Conservation (phyloP, 495 filamentous ascomycete genomes). For the Collariella sp. region DNA sequence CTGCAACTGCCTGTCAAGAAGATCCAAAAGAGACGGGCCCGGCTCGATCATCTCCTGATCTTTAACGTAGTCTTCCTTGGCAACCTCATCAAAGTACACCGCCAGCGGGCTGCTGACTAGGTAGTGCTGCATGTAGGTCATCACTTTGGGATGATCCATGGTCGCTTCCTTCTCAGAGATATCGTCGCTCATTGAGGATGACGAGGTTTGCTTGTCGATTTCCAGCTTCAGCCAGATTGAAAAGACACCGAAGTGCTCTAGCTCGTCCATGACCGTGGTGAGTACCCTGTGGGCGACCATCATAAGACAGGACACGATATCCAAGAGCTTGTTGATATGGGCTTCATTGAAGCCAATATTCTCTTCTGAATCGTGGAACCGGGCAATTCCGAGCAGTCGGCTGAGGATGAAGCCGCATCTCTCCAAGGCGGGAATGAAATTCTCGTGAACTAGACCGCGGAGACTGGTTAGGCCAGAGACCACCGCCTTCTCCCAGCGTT, state of each 20-base stretch:
- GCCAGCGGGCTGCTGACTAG: slow-evolving; percentile 40
- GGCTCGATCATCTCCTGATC: slow-evolving; percentile 29
- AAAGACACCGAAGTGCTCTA: slow-evolving; percentile 69
- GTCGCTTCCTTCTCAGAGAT: slow-evolving; percentile 45
- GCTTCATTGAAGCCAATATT: slow-evolving; percentile 53
- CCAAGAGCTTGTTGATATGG: slow-evolving; percentile 47
- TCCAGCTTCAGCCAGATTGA: slow-evolving; percentile 78
- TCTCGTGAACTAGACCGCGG: slow-evolving; percentile 70
- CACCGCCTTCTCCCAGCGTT: slow-evolving; percentile 89
- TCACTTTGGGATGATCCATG: slow-evolving; percentile 46
- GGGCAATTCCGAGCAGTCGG: slow-evolving; percentile 75
- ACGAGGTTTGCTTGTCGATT: slow-evolving; percentile 58
- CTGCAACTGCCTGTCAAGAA: slow-evolving; percentile 40
- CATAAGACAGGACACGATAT: slow-evolving; percentile 66
- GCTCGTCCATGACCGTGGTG: slow-evolving; percentile 61
- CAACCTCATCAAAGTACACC: slow-evolving; percentile 32
- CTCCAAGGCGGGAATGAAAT: slow-evolving; percentile 79
- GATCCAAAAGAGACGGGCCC: slow-evolving; percentile 33
- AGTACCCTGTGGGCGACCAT: slow-evolving; percentile 69
- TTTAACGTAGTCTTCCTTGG: slow-evolving; percentile 22
- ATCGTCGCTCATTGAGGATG: slow-evolving; percentile 40
- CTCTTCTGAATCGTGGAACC: slow-evolving; percentile 62
- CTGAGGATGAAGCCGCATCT: slow-evolving; percentile 74
- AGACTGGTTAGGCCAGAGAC: slow-evolving; percentile 67
- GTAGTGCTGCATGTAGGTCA: slow-evolving; percentile 45